phyloP scores from a whole-genome alignment of 179 eudicot genomes.

The Patellifolia procumbens region DNA sequence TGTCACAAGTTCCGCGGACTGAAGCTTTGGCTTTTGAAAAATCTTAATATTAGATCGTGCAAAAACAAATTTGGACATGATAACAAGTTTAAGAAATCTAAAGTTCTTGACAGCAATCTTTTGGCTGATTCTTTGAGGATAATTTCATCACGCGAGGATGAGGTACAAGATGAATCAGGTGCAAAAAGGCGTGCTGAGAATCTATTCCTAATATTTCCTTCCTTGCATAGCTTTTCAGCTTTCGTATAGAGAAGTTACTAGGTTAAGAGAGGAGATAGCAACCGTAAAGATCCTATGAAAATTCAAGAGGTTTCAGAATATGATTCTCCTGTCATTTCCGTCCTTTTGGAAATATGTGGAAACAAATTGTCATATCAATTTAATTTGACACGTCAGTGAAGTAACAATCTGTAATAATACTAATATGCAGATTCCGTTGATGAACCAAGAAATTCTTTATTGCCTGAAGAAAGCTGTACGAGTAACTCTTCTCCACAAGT shows the following conservation, averaged over 20 bases:
- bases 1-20: slow-evolving; percentile 28
- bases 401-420: neutral
- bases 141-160: slow-evolving; percentile 9
- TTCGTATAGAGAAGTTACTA: neutral
- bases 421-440: slow-evolving; percentile 3
- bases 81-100: slow-evolving; percentile 22
- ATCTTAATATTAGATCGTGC: slow-evolving; percentile 18
- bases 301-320: neutral
- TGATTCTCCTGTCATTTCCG: neutral
- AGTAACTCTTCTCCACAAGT: slow-evolving; percentile 10
- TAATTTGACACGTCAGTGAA: neutral
- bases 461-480: slow-evolving; percentile 17
- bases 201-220: neutral
- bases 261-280: neutral
- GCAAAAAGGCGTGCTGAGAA: slow-evolving; percentile 17
- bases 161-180: slow-evolving; percentile 22
- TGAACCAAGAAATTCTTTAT: slow-evolving; percentile 12
- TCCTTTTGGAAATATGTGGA: neutral
- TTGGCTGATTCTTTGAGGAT: neutral
- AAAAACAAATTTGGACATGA: slow-evolving; percentile 27
- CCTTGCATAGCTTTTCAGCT: neutral
- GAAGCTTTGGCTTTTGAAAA: slow-evolving; percentile 28
- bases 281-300: neutral
- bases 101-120: slow-evolving; percentile 23
- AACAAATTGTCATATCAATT: neutral